These are phyloP conservation scores for Mortierella sp. DNA, from an alignment of 371 early-diverging fungal species.

Conservation along the genomic window DNA sequence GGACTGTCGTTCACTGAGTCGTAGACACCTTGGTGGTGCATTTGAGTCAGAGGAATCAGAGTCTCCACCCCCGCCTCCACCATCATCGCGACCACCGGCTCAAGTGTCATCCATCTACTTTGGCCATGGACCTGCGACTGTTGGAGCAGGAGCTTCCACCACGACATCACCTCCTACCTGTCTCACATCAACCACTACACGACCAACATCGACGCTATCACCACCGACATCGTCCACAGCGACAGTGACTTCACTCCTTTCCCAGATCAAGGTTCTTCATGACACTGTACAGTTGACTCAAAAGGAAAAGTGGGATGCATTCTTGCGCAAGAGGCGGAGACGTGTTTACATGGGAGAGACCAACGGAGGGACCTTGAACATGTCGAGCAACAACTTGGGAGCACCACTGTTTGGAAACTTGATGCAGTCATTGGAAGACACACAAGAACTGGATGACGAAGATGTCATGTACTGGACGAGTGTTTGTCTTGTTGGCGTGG, in stretches of 20 bases:
- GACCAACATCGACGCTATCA: constrained; percentile 47
- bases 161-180: constrained; percentile 21
- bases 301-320: constrained; percentile 53
- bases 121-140: constrained; percentile 10
- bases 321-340: constrained; percentile 38
- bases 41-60: constrained; percentile 18
- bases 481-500: constrained; percentile 44
- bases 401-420: constrained; percentile 38
- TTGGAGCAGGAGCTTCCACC: neutral
- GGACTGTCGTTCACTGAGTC: constrained; percentile 12
- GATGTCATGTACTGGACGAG: constrained; percentile 48
- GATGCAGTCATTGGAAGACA: constrained; percentile 25
- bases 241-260: constrained; percentile 40
- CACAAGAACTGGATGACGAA: constrained; percentile 45
- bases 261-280: constrained; percentile 52
- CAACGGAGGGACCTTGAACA: constrained; percentile 31
- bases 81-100: no score
- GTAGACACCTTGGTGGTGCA: neutral
- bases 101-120: constrained; percentile 22
- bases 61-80: constrained; percentile 16
- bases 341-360: constrained; percentile 45
- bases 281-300: constrained; percentile 49
- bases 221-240: constrained; percentile 37
- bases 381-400: constrained; percentile 35
- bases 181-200: constrained; percentile 32